Conservation (phyloP, 441 rosid species). For the Bruguiera hainesii region DNA sequence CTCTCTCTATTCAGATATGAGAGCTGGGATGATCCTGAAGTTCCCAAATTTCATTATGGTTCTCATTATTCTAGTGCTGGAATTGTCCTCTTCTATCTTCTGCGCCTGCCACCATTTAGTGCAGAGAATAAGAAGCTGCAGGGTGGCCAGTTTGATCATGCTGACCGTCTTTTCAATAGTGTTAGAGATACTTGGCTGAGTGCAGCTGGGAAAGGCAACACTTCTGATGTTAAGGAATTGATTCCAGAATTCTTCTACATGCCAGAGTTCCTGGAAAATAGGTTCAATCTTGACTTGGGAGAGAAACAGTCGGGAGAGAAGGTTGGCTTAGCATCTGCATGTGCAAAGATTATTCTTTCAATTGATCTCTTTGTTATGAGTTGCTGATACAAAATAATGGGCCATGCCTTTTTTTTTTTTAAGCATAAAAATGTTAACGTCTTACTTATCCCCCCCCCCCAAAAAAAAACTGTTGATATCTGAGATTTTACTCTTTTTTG, state of each 20-base stretch:
- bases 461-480: neutral
- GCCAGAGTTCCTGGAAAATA: constrained; percentile 95
- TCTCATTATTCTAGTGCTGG: constrained; percentile 99
- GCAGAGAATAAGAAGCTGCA: constrained; percentile 98
- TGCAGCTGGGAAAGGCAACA: constrained; percentile 99
- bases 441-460: too few relatives aligned
- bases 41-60: constrained; percentile 99
- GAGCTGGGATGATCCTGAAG: constrained; percentile 99
- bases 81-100: constrained; percentile 97
- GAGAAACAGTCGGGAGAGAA: constrained; percentile 99
- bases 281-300: constrained; percentile 89
- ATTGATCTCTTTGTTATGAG: constrained; percentile 13
- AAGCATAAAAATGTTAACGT: neutral
- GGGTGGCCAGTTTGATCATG: constrained; percentile 99
- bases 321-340: constrained; percentile 45
- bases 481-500: neutral
- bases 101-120: constrained; percentile 99
- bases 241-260: constrained; percentile 99
- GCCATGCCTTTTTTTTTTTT: neutral
- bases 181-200: constrained; percentile 96
- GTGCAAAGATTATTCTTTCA: neutral
- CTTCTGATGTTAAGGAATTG: constrained; percentile 98
- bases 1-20: constrained; percentile 60
- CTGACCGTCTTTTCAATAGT: constrained; percentile 98
- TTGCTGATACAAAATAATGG: neutral